Evolutionary conservation across 208 protist species (phyloP).

Genomic region (Acanthamoeba castellanii): DNA sequence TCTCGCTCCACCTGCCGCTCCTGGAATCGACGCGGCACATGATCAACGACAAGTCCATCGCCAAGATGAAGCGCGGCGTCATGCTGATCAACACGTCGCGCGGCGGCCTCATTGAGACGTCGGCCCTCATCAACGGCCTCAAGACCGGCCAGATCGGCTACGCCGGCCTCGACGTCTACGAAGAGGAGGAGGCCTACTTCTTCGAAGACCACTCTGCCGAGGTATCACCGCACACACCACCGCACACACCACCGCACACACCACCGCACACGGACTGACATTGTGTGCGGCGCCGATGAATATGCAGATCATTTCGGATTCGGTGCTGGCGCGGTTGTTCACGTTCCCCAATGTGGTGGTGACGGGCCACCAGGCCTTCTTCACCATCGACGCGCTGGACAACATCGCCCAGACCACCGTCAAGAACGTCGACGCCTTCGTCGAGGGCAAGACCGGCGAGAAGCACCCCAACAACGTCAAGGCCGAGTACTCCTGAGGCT

Average conservation of each 20-base stretch:
- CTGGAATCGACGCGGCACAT: constrained; percentile 85
- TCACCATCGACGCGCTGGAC: constrained; percentile 82
- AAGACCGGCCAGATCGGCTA: constrained; percentile 84
- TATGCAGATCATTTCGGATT: constrained; percentile 67
- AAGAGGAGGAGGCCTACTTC: constrained; percentile 87
- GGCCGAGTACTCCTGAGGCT: not conserved
- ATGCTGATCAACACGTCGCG: constrained; percentile 90
- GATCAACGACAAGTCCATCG: constrained; percentile 87
- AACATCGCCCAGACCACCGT: constrained; percentile 81
- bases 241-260: no score
- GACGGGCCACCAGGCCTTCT: constrained; percentile 86
- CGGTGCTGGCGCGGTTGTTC: constrained; percentile 70
- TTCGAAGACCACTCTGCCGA: constrained; percentile 84
- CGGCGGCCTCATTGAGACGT: constrained; percentile 88
- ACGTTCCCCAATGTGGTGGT: constrained; percentile 86
- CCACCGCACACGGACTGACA: not conserved
- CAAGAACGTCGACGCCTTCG: constrained; percentile 74
- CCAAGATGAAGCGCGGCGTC: constrained; percentile 87
- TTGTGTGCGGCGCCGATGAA: no score
- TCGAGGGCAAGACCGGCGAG: constrained; percentile 65
- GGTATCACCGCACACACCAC: not conserved
- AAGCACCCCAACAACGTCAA: constrained; percentile 66
- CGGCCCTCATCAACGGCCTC: constrained; percentile 85
- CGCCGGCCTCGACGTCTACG: constrained; percentile 90
- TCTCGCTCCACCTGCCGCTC: constrained; percentile 89